Evolutionary conservation across 805 yeast species (phyloP), one percentile per base, ranked within the genome.

Genomic region (Kockiozyma suomiensis): DNA sequence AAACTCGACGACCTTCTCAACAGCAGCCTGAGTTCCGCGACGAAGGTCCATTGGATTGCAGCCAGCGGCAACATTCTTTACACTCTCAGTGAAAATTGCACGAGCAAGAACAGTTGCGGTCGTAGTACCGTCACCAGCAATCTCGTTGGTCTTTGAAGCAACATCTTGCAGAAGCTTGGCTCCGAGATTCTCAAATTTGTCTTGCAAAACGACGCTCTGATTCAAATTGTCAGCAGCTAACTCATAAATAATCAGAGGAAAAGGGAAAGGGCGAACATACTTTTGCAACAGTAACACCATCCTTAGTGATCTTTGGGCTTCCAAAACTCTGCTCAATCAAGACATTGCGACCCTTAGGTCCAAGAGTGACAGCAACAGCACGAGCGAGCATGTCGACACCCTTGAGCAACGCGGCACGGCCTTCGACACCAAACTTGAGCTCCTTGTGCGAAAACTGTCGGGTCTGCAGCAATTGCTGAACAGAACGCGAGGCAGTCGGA

Each of bases 61-160:
- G 63, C 99, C 99, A 58, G 98, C 97, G 64, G 98, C 97, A 47
- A 94, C 99, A 72, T 90, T 90, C 82, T 90, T 91, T 63, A 93
- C 96, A 32, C 96, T 84, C 78, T 94, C 97, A 62, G 96, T 86
- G 80, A 93, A 90, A 69, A 93, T 93, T 59, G 97, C 87, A 76
- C 96, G 88, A 69, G 97, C 98, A 69, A 93, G 82, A 56, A 93
- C 96, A 50, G 98, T 94, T 69, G 98, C 97, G 47, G 96, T 87
- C 40, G 99, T 93, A 66, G 99, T 93, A 77, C 99, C 99, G 72
- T 93, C 99, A 78, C 99, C 99, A 63, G 98, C 97, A 70, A 88
- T 83, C 77, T 93, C 97, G 76, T 94, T 94, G 71, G 99, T 92
- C 83, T 89, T 93, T 69, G 96, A 85, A 45, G 98, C 97, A 61